phyloP scores from a whole-genome alignment of 495 filamentous ascomycete genomes.

The Xylaria castorea region DNA sequence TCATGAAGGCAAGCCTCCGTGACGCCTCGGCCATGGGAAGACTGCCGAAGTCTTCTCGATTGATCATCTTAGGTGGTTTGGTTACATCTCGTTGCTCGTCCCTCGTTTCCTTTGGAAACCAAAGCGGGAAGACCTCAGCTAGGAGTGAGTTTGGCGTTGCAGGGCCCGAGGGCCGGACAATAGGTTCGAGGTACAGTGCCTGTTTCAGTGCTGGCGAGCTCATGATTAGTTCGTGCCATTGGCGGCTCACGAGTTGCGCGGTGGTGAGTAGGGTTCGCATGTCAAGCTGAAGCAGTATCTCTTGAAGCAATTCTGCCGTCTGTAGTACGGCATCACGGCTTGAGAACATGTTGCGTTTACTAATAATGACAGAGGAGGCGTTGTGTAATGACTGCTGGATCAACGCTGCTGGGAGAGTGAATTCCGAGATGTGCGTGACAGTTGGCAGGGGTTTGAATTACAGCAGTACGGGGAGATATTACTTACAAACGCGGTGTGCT shows the following conservation, averaged over 20 bases:
- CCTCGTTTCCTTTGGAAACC: background rate
- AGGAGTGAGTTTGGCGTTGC: constrained; percentile 10
- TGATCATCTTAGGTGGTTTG: background rate
- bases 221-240: constrained; percentile 26
- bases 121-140: background rate
- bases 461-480: too few relatives aligned
- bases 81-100: background rate
- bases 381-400: background rate
- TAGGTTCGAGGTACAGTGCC: constrained; percentile 27
- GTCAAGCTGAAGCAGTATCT: constrained; percentile 33
- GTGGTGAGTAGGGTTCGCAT: constrained; percentile 30
- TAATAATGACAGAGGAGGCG: background rate
- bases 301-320: constrained; percentile 29
- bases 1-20: constrained; percentile 19
- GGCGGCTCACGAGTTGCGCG: constrained; percentile 25
- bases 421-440: background rate
- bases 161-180: background rate
- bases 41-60: background rate
- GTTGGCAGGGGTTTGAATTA: too few relatives aligned
- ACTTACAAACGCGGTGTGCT: too few relatives aligned
- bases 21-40: constrained; percentile 1
- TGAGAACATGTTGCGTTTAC: background rate
- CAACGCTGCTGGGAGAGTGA: background rate
- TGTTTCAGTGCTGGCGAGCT: constrained; percentile 26
- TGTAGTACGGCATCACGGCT: constrained; percentile 8